Evolutionary conservation across 1,284 basidiomycete species (phyloP).

Genomic region (Boletus semigastroideus): DNA sequence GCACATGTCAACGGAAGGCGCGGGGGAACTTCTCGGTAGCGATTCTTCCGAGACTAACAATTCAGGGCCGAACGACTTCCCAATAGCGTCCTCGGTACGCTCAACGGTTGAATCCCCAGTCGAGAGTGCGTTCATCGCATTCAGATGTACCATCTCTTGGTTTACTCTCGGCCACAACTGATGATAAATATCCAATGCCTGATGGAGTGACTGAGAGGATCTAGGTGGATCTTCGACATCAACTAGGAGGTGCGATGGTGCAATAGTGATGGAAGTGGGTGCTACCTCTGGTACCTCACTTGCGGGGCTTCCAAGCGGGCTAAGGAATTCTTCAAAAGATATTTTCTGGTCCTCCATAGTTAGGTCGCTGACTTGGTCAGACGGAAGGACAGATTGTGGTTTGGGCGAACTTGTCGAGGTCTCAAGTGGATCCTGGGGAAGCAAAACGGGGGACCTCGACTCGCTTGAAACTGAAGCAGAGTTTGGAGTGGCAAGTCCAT

Average conservation of each 20-base stretch:
- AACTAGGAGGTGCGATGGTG: slow-evolving; percentile 8
- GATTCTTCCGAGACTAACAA: neutral
- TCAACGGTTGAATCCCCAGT: neutral
- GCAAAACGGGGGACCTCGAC: neutral
- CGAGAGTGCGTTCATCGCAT: neutral
- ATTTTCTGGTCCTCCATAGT: slow-evolving; percentile 5
- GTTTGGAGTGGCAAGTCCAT: neutral
- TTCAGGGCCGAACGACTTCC: neutral
- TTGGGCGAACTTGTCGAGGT: neutral
- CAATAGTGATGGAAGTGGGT: neutral
- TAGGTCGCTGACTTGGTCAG: neutral
- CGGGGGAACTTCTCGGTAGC: neutral
- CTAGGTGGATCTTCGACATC: slow-evolving; percentile 5
- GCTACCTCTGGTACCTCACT: slow-evolving; percentile 1
- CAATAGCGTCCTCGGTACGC: neutral
- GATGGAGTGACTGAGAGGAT: slow-evolving; percentile 1
- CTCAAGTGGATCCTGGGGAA: neutral
- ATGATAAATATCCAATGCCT: slow-evolving; percentile 17
- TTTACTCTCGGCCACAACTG: slow-evolving; percentile 31
- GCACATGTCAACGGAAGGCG: neutral
- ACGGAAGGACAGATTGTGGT: neutral
- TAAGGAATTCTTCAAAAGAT: slow-evolving; percentile 28
- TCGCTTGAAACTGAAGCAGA: neutral
- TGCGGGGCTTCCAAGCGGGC: slow-evolving; percentile 23
- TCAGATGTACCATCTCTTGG: slow-evolving; percentile 29